A percentile compares a stretch with the other conserved stretches of the same genome.
Conservation (phyloP, 345 rosid genomes). For the Hibiscus syriacus region DNA sequence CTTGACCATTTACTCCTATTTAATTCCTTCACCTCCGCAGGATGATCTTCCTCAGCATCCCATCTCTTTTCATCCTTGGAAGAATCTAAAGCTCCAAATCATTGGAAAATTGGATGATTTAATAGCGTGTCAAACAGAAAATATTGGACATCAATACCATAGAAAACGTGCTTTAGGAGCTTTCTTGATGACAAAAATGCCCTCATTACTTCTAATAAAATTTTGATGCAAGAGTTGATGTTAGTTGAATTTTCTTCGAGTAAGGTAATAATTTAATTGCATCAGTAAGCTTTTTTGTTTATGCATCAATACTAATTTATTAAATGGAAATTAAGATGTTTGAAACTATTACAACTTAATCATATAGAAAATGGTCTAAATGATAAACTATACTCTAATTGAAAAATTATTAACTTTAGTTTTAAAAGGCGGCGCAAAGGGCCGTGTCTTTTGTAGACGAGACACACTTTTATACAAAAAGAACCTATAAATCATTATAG, state of each 20-base stretch:
- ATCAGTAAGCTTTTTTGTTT: background rate
- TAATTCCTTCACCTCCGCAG: conserved; percentile 46
- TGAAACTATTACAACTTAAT: background rate
- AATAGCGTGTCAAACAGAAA: background rate
- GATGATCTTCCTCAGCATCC: conserved; percentile 30
- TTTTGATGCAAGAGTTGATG: background rate
- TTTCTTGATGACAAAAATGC: background rate
- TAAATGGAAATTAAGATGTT: background rate
- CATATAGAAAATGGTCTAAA: background rate
- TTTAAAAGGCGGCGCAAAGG: no score
- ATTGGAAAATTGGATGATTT: background rate
- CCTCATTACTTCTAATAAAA: background rate
- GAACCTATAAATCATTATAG: no score
- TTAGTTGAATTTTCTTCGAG: background rate
- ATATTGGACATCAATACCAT: background rate
- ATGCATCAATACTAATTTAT: background rate
- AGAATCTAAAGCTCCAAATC: conserved; percentile 23
- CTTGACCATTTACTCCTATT: conserved; percentile 88
- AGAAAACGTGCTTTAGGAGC: background rate
- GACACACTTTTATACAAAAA: no score
- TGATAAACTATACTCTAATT: no score
- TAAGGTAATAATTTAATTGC: no score
- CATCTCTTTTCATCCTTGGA: conserved; percentile 27
- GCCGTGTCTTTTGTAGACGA: no score
- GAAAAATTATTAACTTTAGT: no score